phyloP scores from a whole-genome alignment of 2,329 filamentous ascomycete species.

The Fusarium chaquense region DNA sequence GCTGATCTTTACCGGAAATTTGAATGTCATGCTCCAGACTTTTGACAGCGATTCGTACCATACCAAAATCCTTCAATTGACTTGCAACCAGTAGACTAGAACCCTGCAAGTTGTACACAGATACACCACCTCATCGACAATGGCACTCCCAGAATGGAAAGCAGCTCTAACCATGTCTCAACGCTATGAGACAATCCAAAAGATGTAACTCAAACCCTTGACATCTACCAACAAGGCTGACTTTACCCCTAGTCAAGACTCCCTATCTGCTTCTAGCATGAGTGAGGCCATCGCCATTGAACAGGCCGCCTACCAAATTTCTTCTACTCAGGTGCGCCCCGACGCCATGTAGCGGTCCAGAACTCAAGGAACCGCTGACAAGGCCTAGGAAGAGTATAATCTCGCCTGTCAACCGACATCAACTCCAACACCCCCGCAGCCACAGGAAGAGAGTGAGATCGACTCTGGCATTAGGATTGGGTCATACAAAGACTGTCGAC shows the following conservation, averaged over 20 bases:
- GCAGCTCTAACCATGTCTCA: conserved; percentile 66
- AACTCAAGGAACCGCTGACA: conserved; percentile 43
- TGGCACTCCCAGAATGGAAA: conserved; percentile 59
- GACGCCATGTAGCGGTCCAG: conserved; percentile 30
- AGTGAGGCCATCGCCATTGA: conserved; percentile 73
- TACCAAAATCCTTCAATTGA: conserved; percentile 11
- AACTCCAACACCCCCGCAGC: conserved; percentile 19
- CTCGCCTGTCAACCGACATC: conserved; percentile 53
- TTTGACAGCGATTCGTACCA: conserved; percentile 13
- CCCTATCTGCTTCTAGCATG: conserved; percentile 48
- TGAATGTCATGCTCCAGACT: conserved; percentile 6
- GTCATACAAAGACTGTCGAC: conserved; percentile 64
- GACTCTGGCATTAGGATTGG: conserved; percentile 63
- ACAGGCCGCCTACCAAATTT: conserved; percentile 69
- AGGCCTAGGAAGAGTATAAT: conserved; percentile 69
- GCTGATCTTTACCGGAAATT: conserved; percentile 30
- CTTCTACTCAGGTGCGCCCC: conserved; percentile 66
- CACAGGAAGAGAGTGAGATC: conserved; percentile 14
- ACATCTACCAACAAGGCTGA: neutral
- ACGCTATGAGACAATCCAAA: conserved; percentile 72
- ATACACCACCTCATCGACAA: conserved; percentile 26
- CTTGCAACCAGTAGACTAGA: neutral
- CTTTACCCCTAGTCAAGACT: conserved; percentile 48
- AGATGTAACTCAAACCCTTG: conserved; percentile 49
- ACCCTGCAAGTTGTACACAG: neutral